Conservation (phyloP, 192 early-diverging fungal species). For the Entophlyctis luteolus region DNA sequence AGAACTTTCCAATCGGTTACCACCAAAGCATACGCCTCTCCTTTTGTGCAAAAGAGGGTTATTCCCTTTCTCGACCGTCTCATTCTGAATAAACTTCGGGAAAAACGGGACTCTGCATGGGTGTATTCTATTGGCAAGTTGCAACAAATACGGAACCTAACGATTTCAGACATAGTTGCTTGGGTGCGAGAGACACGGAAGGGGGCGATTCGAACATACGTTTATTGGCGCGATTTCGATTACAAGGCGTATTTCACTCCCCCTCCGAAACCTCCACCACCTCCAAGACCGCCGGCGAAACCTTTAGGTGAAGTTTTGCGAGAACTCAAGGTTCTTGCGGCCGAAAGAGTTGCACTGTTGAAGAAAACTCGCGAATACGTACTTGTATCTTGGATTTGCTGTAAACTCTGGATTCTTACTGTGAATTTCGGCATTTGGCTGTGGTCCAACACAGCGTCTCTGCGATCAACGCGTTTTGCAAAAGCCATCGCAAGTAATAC, state of each 20-base stretch:
- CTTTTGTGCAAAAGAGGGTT: neutral
- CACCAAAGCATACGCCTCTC: neutral
- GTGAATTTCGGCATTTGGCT: neutral
- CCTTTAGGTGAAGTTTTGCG: neutral
- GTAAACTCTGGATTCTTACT: neutral
- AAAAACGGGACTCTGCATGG: neutral
- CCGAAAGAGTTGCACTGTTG: neutral
- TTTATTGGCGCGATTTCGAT: neutral
- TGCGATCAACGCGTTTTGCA: neutral
- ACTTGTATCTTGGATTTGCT: neutral
- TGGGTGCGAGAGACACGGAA: neutral
- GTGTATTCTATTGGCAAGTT: neutral
- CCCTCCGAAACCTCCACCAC: slow-evolving; percentile 16
- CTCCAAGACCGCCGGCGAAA: slow-evolving; percentile 5
- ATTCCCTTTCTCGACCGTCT: neutral
- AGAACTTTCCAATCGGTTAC: neutral
- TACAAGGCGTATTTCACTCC: slow-evolving; percentile 17
- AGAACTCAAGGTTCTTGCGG: neutral
- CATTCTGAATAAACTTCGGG: neutral
- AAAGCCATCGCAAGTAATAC: neutral
- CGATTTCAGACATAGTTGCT: neutral
- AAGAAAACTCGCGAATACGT: neutral
- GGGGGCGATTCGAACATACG: neutral
- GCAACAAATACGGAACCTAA: neutral
- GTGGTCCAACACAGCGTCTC: slow-evolving; percentile 5